phyloP scores from a whole-genome alignment of 2,329 filamentous ascomycete species.

The Ceratocystiopsis minuta region DNA sequence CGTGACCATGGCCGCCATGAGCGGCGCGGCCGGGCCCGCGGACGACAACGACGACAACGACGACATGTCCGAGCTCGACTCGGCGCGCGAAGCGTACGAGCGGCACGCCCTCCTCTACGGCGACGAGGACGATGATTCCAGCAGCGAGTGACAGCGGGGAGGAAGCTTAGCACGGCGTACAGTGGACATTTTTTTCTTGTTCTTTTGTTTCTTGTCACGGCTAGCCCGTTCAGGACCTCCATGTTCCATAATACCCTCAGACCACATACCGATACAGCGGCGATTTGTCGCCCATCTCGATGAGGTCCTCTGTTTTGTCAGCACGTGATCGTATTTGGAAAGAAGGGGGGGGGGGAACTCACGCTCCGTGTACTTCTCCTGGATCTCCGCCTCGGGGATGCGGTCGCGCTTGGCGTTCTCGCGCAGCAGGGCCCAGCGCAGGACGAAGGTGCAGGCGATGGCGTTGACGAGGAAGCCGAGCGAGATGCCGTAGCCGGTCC shows the following conservation, averaged over 20 bases:
- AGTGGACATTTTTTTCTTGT: no score
- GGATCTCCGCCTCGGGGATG: constrained; percentile 12
- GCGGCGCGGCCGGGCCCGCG: no score
- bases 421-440: neutral
- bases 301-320: constrained; percentile 10
- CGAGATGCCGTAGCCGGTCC: constrained; percentile 18
- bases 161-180: no score
- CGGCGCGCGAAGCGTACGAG: neutral
- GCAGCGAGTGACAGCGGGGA: no score
- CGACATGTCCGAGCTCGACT: neutral
- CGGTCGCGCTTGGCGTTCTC: constrained; percentile 12
- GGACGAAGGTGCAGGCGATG: neutral
- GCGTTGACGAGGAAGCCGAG: neutral
- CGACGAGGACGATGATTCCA: no score
- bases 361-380: constrained; percentile 11
- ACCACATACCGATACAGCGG: constrained; percentile 16
- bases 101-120: no score
- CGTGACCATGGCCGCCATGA: neutral
- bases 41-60: neutral
- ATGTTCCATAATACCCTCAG: no score
- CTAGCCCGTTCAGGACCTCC: no score
- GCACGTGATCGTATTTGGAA: neutral
- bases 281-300: constrained; percentile 15
- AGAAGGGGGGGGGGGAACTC: neutral
- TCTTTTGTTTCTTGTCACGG: no score